Percentiles rank a stretch among this genome's conserved stretches.
Conservation (phyloP, 2,329 filamentous ascomycete species). For the Penicillium capsulatum region DNA sequence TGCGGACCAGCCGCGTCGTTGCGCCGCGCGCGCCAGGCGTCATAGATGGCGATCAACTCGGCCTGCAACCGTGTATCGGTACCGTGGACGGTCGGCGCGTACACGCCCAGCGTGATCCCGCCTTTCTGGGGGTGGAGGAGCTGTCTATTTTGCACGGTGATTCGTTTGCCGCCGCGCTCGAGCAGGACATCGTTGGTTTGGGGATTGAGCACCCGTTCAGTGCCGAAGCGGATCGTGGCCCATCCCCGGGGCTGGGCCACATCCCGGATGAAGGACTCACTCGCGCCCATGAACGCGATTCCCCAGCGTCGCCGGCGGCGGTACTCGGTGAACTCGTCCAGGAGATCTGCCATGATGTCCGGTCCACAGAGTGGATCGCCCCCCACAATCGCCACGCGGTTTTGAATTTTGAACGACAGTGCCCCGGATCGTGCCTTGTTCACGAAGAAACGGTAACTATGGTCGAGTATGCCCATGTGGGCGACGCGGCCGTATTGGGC, state of each 20-base stretch:
- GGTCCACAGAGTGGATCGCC: constrained; percentile 39
- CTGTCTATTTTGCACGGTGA: constrained; percentile 36
- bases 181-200: constrained; percentile 38
- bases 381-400: constrained; percentile 36
- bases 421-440: constrained; percentile 34
- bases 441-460: constrained; percentile 41
- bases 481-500: constrained; percentile 37
- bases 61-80: constrained; percentile 30
- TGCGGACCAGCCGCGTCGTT: constrained; percentile 31
- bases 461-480: constrained; percentile 44
- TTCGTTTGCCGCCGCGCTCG: constrained; percentile 36
- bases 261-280: constrained; percentile 28
- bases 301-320: constrained; percentile 29
- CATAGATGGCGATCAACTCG: constrained; percentile 35
- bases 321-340: constrained; percentile 36
- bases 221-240: constrained; percentile 38
- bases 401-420: constrained; percentile 39
- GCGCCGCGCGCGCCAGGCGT: constrained; percentile 36
- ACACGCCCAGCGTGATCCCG: constrained; percentile 33
- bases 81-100: constrained; percentile 30
- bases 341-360: constrained; percentile 21
- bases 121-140: constrained; percentile 35
- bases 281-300: constrained; percentile 38
- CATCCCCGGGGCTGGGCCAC: constrained; percentile 30
- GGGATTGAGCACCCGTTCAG: constrained; percentile 41